A percentile compares a stretch with the other conserved stretches of the same genome.
These are phyloP conservation scores for Arachis stenosperma DNA, from an alignment of 306 rosid genomes.

Conservation along the genomic window DNA sequence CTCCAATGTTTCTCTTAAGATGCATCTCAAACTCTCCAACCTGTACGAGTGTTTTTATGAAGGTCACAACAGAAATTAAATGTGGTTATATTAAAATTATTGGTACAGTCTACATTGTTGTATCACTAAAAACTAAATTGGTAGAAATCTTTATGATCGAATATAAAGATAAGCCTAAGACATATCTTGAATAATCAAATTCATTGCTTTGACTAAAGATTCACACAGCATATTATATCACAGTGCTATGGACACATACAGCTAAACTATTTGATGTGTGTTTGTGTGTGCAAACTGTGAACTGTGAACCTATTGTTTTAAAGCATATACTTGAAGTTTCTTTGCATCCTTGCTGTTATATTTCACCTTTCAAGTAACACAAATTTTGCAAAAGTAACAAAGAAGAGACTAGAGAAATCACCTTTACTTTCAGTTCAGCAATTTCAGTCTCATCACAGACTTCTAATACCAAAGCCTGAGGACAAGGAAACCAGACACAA, in stretches of 20 bases:
- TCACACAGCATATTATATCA: slow-evolving; percentile 10
- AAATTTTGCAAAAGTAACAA: slow-evolving; percentile 22
- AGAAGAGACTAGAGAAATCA: slow-evolving; percentile 48
- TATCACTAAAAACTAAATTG: slow-evolving; percentile 3
- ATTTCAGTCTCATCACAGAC: slow-evolving; percentile 98
- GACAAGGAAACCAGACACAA: slow-evolving; percentile 42
- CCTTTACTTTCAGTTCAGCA: slow-evolving; percentile 98
- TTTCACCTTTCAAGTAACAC: background rate
- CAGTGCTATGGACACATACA: slow-evolving; percentile 30
- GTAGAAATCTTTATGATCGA: slow-evolving; percentile 19
- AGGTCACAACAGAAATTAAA: slow-evolving; percentile 24
- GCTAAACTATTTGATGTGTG: slow-evolving; percentile 10
- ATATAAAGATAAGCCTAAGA: slow-evolving; percentile 17
- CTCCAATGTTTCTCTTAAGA: slow-evolving; percentile 86
- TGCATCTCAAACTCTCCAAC: slow-evolving; percentile 98
- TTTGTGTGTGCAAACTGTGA: background rate
- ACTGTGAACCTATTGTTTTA: slow-evolving; percentile 7
- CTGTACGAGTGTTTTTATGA: slow-evolving; percentile 50
- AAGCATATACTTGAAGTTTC: slow-evolving; percentile 16
- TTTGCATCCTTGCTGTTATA: slow-evolving; percentile 16
- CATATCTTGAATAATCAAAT: slow-evolving; percentile 29
- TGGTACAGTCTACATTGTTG: background rate
- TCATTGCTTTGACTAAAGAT: slow-evolving; percentile 21
- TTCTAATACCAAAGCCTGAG: slow-evolving; percentile 88
- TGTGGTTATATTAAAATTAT: slow-evolving; percentile 3